These are phyloP conservation scores for Epichloe typhina DNA, from an alignment of 2,329 filamentous ascomycete species.

Conservation along the genomic window DNA sequence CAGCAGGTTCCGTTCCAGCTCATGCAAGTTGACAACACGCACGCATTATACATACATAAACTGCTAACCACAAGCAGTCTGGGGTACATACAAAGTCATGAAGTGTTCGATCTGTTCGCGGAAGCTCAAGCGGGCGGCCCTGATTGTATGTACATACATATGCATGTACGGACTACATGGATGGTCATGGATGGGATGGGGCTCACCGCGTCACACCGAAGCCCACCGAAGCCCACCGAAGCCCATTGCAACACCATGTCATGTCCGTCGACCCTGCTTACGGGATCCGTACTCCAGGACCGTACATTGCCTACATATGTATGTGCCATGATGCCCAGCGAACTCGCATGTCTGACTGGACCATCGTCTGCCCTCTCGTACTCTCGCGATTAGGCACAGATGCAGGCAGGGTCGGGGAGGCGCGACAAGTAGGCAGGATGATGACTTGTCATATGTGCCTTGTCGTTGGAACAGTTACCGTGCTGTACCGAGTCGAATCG, in stretches of 20 bases:
- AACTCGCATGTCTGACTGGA: background rate
- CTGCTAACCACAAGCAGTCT: slow-evolving; percentile 1
- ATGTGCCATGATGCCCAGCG: background rate
- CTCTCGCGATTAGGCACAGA: slow-evolving; percentile 5
- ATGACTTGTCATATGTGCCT: background rate
- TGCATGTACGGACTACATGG: no score
- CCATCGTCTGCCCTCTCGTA: slow-evolving; percentile 1
- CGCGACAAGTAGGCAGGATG: background rate
- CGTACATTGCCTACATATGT: background rate
- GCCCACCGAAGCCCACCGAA: no score
- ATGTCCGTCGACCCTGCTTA: background rate
- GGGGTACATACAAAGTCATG: background rate
- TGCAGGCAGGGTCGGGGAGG: background rate
- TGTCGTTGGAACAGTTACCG: background rate
- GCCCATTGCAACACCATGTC: background rate
- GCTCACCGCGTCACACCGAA: no score
- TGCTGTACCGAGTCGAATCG: background rate
- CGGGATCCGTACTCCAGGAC: no score
- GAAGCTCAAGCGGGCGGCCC: background rate
- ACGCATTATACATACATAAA: background rate
- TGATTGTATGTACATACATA: background rate
- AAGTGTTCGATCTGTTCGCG: background rate
- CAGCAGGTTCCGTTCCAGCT: background rate
- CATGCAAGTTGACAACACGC: background rate
- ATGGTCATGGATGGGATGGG: no score